Evolutionary conservation across 2,329 filamentous ascomycete species (phyloP), one percentile per base, ranked within the genome.

Genomic region (Diaporthe ampelina): DNA sequence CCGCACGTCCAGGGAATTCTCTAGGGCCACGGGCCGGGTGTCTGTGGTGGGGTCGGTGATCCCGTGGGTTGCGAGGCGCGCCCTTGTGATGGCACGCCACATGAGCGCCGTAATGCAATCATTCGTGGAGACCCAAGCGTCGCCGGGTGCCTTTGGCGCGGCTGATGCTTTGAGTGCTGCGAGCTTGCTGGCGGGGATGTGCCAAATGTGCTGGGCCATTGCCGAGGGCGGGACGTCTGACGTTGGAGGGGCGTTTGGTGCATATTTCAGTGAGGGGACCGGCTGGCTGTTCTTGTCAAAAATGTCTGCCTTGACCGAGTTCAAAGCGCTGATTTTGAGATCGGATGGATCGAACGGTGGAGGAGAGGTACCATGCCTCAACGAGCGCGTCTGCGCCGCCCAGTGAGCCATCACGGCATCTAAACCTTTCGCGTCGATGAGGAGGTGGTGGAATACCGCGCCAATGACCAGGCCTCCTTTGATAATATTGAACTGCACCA

Each of bases 191-290:
- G 69, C 50, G 11, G 69, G 21, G 45, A 71, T 71, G 45, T 71
- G 69, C 69, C 69, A 71, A 37, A 71, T 50, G 54, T 71, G 69
- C 40, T 71, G 69, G 40, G 37, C 69, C 69, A 71, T 71, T 19
- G 69, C 69, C 1, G 69, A 71, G 37, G 56, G 69, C 4, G 69
- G 69, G 21, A 71, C 59, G 40, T 71, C 29, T 13, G 69, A 71
- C 4, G 26, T 15, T 1, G 69, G 69, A 35, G 69, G 69, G 1
- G 69, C 40, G 29, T 71, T 40, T 11, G 69, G 69, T n/a, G 69
- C 69, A 21, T 71, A 71, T 21, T 71, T 71, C 3, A 71, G 69
- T 4, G 69, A 71, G 29, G 56, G 19, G 0, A 71, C 17, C 0
- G 69, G 54, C 13, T 71, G 69, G 21, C 52, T 35, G 3, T 6